Conservation (phyloP, 2,329 filamentous ascomycete species). For the Aspergillus sp. region DNA sequence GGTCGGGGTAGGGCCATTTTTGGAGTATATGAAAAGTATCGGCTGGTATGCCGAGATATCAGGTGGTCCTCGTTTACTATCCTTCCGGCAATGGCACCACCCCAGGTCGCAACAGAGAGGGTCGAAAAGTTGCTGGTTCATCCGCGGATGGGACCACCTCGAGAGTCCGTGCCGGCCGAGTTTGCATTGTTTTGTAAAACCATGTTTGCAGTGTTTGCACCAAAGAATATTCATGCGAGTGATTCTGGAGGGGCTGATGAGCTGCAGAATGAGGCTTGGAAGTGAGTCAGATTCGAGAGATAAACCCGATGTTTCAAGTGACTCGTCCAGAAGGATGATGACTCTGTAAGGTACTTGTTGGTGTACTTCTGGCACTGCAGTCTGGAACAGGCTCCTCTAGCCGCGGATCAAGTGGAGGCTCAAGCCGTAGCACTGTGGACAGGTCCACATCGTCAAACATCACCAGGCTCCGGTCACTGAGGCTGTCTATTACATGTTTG, state of each 20-base stretch:
- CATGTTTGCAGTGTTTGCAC: constrained; percentile 7
- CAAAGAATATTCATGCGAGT: background rate
- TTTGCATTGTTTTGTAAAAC: constrained; percentile 18
- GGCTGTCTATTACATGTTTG: constrained; percentile 3
- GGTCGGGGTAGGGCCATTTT: constrained; percentile 35
- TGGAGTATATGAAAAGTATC: constrained; percentile 11
- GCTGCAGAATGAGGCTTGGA: constrained; percentile 4
- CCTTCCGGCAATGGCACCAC: constrained; percentile 11
- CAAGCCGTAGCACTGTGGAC: constrained; percentile 3
- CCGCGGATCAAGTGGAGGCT: constrained; percentile 21
- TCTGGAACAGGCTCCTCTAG: constrained; percentile 13
- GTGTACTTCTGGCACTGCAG: background rate
- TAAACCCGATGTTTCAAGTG: background rate
- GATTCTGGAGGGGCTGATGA: background rate
- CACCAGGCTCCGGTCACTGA: constrained; percentile 10
- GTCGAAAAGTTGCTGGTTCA: constrained; percentile 2
- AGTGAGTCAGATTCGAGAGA: constrained; percentile 8
- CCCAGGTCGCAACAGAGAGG: background rate
- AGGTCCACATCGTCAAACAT: constrained; percentile 7
- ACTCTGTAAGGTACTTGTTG: background rate
- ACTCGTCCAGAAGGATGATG: background rate
- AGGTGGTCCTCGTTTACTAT: constrained; percentile 15
- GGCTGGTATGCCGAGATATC: constrained; percentile 18
- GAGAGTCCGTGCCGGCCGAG: background rate
- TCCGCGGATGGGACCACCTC: constrained; percentile 20